phyloP scores from a whole-genome alignment of 768 basidiomycete species.

The Dendrothele bispora region DNA sequence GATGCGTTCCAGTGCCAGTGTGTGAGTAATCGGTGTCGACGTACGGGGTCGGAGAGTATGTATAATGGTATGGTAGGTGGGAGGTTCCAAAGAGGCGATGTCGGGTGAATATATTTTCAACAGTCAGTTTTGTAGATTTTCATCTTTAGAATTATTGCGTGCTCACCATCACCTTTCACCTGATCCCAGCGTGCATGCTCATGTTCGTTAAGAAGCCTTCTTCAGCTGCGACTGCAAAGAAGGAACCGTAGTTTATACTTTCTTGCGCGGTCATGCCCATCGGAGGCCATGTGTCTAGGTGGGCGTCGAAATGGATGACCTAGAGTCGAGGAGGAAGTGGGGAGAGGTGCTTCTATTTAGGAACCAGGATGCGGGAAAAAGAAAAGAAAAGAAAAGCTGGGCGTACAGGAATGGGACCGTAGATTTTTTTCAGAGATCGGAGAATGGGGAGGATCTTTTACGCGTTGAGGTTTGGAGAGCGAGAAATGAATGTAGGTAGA shows the following conservation, averaged over 20 bases:
- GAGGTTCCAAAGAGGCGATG: too few species aligned
- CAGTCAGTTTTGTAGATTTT: too few species aligned
- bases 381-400: too few species aligned
- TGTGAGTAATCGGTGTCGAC: not conserved
- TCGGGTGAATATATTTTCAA: too few species aligned
- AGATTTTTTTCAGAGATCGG: conserved; percentile 57
- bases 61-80: too few species aligned
- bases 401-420: conserved; percentile 62
- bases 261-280: conserved; percentile 42
- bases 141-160: too few species aligned
- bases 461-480: too few species aligned
- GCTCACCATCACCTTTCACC: conserved; percentile 58
- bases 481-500: too few species aligned
- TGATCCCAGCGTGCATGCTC: conserved; percentile 70
- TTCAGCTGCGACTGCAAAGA: conserved; percentile 60
- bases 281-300: conserved; percentile 24
- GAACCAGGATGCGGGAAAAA: too few species aligned
- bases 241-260: conserved; percentile 61
- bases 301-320: too few species aligned
- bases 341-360: too few species aligned
- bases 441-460: conserved; percentile 64
- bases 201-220: conserved; percentile 57
- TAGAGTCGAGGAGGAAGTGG: conserved; percentile 17
- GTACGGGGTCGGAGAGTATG: too few species aligned
- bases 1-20: not conserved